Evolutionary conservation across 228 moss, liverwort and hornwort species (phyloP).

Genomic region (Sphagnum fallax): DNA sequence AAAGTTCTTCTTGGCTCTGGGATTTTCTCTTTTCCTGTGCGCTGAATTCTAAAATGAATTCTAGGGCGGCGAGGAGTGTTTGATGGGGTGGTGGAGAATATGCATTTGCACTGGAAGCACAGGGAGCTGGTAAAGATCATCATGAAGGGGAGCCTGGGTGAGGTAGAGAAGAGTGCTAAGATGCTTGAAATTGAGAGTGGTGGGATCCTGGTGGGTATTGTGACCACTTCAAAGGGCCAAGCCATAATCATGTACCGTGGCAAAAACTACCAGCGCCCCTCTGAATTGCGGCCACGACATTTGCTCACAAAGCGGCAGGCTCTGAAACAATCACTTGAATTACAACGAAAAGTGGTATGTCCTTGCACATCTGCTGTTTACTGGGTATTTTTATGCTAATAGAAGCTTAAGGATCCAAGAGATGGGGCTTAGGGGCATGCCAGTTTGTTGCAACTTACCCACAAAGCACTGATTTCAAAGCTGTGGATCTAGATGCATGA

Average conservation of each 20-base stretch:
- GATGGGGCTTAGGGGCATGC: background rate
- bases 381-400: background rate
- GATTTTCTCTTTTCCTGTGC: too few relatives aligned
- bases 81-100: conserved; percentile 92
- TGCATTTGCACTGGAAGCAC: conserved; percentile 99
- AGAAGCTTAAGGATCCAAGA: background rate
- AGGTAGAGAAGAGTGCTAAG: conserved; percentile 66
- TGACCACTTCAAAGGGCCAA: conserved; percentile 88
- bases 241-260: conserved; percentile 90
- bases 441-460: background rate
- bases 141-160: conserved; percentile 63
- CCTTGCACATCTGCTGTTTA: background rate
- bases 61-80: conserved; percentile 94
- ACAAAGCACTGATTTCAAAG: background rate
- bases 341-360: conserved; percentile 73
- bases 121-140: conserved; percentile 86
- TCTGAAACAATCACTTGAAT: conserved; percentile 86
- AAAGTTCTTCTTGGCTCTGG: too few relatives aligned
- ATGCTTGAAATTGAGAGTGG: conserved; percentile 97
- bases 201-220: conserved; percentile 78
- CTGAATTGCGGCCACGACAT: conserved; percentile 79
- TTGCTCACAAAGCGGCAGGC: conserved; percentile 96
- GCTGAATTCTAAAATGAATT: background rate
- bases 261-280: conserved; percentile 91
- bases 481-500: too few relatives aligned